phyloP scores from a whole-genome alignment of 1,284 basidiomycete genomes.

The Vanrija sp. region DNA sequence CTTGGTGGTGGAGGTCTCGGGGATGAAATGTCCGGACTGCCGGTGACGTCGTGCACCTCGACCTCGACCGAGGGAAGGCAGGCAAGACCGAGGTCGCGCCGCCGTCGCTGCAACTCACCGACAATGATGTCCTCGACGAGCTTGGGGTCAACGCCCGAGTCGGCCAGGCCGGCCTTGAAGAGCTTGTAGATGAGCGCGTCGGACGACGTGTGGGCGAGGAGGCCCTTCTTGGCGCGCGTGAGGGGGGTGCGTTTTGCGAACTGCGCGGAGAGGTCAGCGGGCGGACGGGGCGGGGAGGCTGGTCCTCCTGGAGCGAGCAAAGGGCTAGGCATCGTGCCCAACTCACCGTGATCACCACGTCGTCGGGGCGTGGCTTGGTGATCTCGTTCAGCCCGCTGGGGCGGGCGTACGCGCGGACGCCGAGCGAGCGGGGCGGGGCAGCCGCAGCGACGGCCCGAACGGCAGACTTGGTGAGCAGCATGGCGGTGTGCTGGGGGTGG shows the following conservation, averaged over 20 bases:
- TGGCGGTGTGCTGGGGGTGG: no score
- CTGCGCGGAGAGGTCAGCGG: constrained; percentile 47
- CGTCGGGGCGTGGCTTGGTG: constrained; percentile 60
- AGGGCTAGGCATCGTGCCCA: no score
- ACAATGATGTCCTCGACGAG: constrained; percentile 54
- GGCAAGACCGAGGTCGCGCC: neutral
- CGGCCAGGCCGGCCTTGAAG: constrained; percentile 22
- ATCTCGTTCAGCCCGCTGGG: constrained; percentile 7
- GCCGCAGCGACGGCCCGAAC: neutral
- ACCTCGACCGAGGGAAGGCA: no score
- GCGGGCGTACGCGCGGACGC: constrained; percentile 3
- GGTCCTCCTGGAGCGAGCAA: no score
- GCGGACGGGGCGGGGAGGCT: constrained; percentile 61
- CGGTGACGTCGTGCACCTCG: no score
- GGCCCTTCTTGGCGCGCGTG: constrained; percentile 28
- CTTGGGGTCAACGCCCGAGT: constrained; percentile 20
- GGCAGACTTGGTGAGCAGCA: no score
- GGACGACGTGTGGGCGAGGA: constrained; percentile 28
- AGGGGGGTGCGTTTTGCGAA: constrained; percentile 28
- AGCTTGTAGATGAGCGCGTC: constrained; percentile 25
- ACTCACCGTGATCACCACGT: constrained; percentile 81
- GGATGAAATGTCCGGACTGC: no score
- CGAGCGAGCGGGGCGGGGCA: neutral
- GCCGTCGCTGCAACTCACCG: constrained; percentile 61
- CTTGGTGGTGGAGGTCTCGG: no score